Conservation (phyloP, 331 rosid genomes). For the Rosa hybrid region DNA sequence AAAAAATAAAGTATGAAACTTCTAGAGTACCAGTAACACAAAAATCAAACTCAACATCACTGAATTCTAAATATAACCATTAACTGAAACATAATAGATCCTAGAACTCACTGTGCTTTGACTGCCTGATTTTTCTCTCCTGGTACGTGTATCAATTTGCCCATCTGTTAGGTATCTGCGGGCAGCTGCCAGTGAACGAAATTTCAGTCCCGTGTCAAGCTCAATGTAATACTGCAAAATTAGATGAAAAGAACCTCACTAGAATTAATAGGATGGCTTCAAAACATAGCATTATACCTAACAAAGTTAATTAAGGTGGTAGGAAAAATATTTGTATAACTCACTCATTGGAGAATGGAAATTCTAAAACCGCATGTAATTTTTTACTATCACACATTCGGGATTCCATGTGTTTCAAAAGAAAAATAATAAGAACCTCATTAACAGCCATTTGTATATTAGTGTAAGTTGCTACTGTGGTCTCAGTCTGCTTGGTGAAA, state of each 20-base stretch:
- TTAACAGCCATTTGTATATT: neutral
- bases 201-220: constrained; percentile 47
- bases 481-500: neutral
- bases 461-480: neutral
- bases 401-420: neutral
- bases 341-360: neutral
- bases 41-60: neutral
- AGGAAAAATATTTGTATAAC: neutral
- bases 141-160: constrained; percentile 7
- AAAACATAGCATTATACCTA: neutral
- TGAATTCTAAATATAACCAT: neutral
- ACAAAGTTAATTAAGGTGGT: neutral
- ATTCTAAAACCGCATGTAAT: neutral
- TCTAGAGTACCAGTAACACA: neutral
- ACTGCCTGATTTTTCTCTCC: constrained; percentile 21
- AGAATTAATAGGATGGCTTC: neutral
- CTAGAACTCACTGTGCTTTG: constrained; percentile 39
- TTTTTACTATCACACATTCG: neutral
- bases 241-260: neutral
- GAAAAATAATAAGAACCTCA: neutral
- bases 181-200: constrained; percentile 59
- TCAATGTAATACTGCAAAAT: constrained; percentile 57
- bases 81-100: neutral
- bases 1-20: neutral
- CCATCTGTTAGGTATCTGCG: constrained; percentile 45